Evolutionary conservation across 768 basidiomycete species (phyloP).

Genomic region (Auricularia sp.): DNA sequence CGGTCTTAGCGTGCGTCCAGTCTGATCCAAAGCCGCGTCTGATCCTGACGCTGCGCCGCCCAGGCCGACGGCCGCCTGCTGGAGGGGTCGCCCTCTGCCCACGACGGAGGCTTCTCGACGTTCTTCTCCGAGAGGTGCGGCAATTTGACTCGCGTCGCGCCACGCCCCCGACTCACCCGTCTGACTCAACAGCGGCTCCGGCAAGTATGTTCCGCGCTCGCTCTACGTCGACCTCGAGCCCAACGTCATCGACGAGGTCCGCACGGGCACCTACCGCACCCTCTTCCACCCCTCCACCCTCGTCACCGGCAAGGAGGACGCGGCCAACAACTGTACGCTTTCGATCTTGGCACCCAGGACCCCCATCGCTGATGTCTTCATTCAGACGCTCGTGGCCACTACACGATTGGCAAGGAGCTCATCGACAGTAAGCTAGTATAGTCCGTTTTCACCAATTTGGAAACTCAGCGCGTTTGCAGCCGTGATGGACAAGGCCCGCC

Average conservation of each 20-base stretch:
- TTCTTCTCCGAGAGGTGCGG: constrained; percentile 94
- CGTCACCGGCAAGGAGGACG: constrained; percentile 97
- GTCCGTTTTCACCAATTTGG: background rate
- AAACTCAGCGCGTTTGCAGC: constrained; percentile 12
- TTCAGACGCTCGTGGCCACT: constrained; percentile 94
- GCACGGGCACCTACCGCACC: constrained; percentile 88
- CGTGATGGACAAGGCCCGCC: constrained; percentile 94
- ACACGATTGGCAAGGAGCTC: constrained; percentile 97
- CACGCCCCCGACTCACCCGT: background rate
- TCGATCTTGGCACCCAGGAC: too few species aligned
- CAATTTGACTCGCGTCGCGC: background rate
- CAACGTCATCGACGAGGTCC: constrained; percentile 95
- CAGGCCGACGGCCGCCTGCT: constrained; percentile 92
- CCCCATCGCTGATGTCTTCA: background rate
- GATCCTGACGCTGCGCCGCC: background rate
- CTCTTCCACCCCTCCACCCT: constrained; percentile 99
- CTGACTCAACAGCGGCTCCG: constrained; percentile 36
- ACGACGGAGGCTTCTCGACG: constrained; percentile 92
- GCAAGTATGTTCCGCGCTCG: constrained; percentile 95
- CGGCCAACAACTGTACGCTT: constrained; percentile 90
- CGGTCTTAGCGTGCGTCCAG: constrained; percentile 75
- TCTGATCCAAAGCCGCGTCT: constrained; percentile 3
- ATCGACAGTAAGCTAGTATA: constrained; percentile 46
- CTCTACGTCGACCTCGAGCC: constrained; percentile 97
- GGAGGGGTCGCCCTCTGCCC: constrained; percentile 62